Base-by-base conservation (phyloP, 352 stramenopile genomes). In the Blastocystis hominis region DNA sequence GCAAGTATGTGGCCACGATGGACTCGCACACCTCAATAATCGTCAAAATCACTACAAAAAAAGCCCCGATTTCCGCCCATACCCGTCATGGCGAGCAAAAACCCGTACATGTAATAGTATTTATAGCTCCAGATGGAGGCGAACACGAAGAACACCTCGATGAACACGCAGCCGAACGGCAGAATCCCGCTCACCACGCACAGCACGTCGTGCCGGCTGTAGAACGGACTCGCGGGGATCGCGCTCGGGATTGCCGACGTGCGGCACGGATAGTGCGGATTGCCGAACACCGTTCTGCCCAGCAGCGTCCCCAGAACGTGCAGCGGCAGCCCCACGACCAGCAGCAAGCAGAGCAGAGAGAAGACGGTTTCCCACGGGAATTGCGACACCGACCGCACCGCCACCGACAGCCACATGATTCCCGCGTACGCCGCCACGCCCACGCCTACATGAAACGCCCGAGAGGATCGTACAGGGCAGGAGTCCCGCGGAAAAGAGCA, bases 121-220 rank as follows among this genome's bases (percentile, higher is more conserved):
- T 98, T 98, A 94, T 98, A 99, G 91, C 97, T 98, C 97, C 97
- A 99, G 87, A 99, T 97, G 53, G 94, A 98, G 6, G 96, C 97
- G 90, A 99, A 97, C 89, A 99, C 97, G 92, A 98, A 99, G 91
- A 98, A 99, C 90, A 99, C 97, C 91, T 99, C 97, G 89, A 99
- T 98, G 90, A 99, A 99, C 90, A 99, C 98, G 62, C 93, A 97
- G 50, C 96, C 97, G 78, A 98, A 99, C 59, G 95, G 96, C 13
- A 99, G 91, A 24, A 98, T 92, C 30, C 97, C 97, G 47, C 95
- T 97, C 24, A 98, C 90, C 36, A 94, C 90, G 62, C 98, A 95
- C 86, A 98, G 91, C 70, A 97, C 92, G 72, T 76, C 76, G 34
- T 92, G 93, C 47, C 91, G 91, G 55, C 90, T 91, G 89, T 96